Evolutionary conservation across 495 filamentous ascomycete species (phyloP).

Genomic region (Chlorociboria aeruginascens): DNA sequence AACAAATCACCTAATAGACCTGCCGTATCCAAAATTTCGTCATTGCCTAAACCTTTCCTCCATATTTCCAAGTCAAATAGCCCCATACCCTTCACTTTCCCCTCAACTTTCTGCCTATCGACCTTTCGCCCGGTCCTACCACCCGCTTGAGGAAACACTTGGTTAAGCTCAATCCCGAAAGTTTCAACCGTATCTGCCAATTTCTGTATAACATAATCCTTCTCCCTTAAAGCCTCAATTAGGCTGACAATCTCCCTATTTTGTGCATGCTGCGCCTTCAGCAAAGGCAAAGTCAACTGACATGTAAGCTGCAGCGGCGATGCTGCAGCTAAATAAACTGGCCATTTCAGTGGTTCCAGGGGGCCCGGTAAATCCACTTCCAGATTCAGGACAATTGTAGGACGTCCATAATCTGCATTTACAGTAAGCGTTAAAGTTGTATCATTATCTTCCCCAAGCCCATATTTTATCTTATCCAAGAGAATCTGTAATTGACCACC

Average conservation of each 20-base stretch:
- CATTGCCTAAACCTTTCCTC: constrained; percentile 14
- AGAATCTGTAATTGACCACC: constrained; percentile 58
- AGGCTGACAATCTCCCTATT: constrained; percentile 42
- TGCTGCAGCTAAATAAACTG: constrained; percentile 42
- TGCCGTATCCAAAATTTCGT: constrained; percentile 3
- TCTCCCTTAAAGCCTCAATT: constrained; percentile 50
- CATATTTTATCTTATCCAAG: constrained; percentile 56
- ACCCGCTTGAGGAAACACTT: constrained; percentile 55
- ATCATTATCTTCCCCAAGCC: constrained; percentile 35
- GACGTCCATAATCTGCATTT: constrained; percentile 2
- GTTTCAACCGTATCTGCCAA: constrained; percentile 69
- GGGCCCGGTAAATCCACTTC: constrained; percentile 53
- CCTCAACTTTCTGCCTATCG: constrained; percentile 32
- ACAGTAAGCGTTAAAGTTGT: constrained; percentile 21
- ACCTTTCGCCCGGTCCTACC: constrained; percentile 31
- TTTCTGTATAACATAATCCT: constrained; percentile 66
- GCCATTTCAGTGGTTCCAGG: constrained; percentile 60
- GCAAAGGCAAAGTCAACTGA: constrained; percentile 57
- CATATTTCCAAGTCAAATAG: constrained; percentile 38
- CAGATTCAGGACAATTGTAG: constrained; percentile 42
- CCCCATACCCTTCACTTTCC: constrained; percentile 42
- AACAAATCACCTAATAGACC: no score
- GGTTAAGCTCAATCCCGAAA: constrained; percentile 51
- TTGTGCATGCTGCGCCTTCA: constrained; percentile 43
- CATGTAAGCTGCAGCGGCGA: constrained; percentile 40